Evolutionary conservation across 768 basidiomycete species (phyloP).

Genomic region (Nevesoporus exiguus): DNA sequence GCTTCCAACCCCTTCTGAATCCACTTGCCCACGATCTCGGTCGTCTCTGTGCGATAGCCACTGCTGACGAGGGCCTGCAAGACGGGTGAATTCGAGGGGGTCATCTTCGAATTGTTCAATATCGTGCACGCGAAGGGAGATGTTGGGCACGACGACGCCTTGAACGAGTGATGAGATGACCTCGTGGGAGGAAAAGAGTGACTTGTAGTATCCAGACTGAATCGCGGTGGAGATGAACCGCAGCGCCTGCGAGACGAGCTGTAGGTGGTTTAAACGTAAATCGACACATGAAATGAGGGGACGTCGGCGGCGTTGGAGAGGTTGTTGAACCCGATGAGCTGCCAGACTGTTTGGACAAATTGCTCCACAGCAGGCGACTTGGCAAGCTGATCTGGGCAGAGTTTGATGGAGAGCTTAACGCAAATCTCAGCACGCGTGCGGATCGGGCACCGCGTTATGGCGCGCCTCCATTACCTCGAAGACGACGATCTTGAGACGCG

Average conservation of each 20-base stretch:
- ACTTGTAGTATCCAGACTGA: slow-evolving; percentile 78
- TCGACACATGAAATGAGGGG: not conserved
- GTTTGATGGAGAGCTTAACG: slow-evolving; percentile 69
- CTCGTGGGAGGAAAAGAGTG: slow-evolving; percentile 76
- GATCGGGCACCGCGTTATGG: not conserved
- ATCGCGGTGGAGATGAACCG: slow-evolving; percentile 91
- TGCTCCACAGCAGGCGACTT: slow-evolving; percentile 59
- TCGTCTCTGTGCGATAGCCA: slow-evolving; percentile 82
- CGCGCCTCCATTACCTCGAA: slow-evolving; percentile 86
- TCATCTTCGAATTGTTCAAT: slow-evolving; percentile 97
- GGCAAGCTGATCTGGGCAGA: slow-evolving; percentile 75
- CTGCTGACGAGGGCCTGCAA: slow-evolving; percentile 84
- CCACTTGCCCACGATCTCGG: slow-evolving; percentile 83
- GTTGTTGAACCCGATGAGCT: slow-evolving; percentile 65
- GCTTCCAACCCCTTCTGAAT: slow-evolving; percentile 69
- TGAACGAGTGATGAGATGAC: slow-evolving; percentile 82
- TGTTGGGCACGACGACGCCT: slow-evolving; percentile 93
- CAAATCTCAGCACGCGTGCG: not conserved
- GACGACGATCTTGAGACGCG: slow-evolving; percentile 84
- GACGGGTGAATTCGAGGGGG: slow-evolving; percentile 89
- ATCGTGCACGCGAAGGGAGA: slow-evolving; percentile 81
- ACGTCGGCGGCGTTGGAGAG: slow-evolving; percentile 52
- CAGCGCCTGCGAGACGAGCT: slow-evolving; percentile 89
- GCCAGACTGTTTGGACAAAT: slow-evolving; percentile 90
- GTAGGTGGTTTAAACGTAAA: not conserved